These are phyloP conservation scores for Alloteropsis semialata DNA, from an alignment of 176 grass and related monocot species.

Conservation along the genomic window DNA sequence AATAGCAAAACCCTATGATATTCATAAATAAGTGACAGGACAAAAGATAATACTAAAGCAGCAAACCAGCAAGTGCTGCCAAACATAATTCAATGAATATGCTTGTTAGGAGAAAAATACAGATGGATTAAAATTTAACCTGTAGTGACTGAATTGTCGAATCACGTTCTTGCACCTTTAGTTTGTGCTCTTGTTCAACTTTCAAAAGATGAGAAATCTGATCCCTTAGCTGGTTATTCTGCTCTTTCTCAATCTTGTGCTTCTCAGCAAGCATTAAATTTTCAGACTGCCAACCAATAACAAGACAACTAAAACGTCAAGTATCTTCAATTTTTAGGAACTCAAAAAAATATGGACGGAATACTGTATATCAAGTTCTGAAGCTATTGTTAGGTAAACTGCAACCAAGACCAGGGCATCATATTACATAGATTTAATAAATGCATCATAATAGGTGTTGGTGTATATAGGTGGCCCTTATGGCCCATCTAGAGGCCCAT, in stretches of 20 bases:
- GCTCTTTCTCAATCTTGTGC: conserved; percentile 85
- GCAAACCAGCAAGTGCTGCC: neutral
- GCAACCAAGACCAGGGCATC: conserved; percentile 18
- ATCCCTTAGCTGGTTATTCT: conserved; percentile 83
- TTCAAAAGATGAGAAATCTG: conserved; percentile 71
- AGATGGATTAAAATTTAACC: conserved; percentile 49
- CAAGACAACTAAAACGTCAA: conserved; percentile 28
- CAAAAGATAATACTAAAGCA: neutral
- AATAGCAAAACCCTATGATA: neutral
- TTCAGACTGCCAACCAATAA: conserved; percentile 70
- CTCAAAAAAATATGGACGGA: neutral
- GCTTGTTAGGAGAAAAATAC: neutral
- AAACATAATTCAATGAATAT: conserved; percentile 21
- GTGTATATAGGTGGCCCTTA: no score
- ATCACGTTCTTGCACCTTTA: conserved; percentile 73
- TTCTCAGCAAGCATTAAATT: conserved; percentile 86
- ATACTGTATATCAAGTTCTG: neutral
- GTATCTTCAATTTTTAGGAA: conserved; percentile 12
- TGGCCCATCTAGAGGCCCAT: no score
- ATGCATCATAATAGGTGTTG: conserved; percentile 23
- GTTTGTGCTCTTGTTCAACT: conserved; percentile 90
- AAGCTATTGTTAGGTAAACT: conserved; percentile 26
- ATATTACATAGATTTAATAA: neutral
- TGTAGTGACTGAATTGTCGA: conserved; percentile 75
- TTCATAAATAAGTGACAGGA: conserved; percentile 16